Evolutionary conservation across 495 filamentous ascomycete species (phyloP).

Genomic region (Ramalina intermedia): DNA sequence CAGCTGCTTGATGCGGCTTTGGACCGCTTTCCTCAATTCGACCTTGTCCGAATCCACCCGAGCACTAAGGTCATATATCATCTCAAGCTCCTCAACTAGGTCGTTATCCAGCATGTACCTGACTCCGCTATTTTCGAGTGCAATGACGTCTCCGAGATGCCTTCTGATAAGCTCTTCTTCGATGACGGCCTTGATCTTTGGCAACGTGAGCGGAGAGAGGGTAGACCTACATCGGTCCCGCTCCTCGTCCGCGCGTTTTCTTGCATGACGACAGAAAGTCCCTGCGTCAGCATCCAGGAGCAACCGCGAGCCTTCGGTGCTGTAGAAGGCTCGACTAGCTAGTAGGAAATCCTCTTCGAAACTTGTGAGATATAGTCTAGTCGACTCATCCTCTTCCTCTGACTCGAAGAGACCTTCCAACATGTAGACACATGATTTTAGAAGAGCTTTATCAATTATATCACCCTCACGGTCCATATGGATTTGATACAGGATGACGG

Average conservation of each 20-base stretch:
- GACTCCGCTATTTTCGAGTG: slow-evolving; percentile 71
- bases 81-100: slow-evolving; percentile 54
- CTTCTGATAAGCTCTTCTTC: slow-evolving; percentile 64
- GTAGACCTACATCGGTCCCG: slow-evolving; percentile 66
- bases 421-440: slow-evolving; percentile 79
- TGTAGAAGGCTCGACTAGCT: slow-evolving; percentile 61
- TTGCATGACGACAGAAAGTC: slow-evolving; percentile 67
- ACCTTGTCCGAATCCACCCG: slow-evolving; percentile 65
- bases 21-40: slow-evolving; percentile 53
- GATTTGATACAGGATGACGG: slow-evolving; percentile 79
- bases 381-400: slow-evolving; percentile 43
- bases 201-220: slow-evolving; percentile 49
- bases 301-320: slow-evolving; percentile 52
- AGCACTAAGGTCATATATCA: slow-evolving; percentile 63
- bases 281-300: slow-evolving; percentile 67
- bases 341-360: slow-evolving; percentile 71
- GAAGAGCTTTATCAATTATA: slow-evolving; percentile 67
- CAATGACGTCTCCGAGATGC: slow-evolving; percentile 68
- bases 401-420: slow-evolving; percentile 80
- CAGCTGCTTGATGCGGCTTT: slow-evolving; percentile 61
- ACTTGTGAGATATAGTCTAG: slow-evolving; percentile 67
- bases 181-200: slow-evolving; percentile 63
- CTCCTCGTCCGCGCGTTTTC: slow-evolving; percentile 64
- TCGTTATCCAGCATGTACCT: slow-evolving; percentile 87
- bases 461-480: slow-evolving; percentile 85